Evolutionary conservation across 495 filamentous ascomycete species (phyloP).

Genomic region (Tuber magnatum): DNA sequence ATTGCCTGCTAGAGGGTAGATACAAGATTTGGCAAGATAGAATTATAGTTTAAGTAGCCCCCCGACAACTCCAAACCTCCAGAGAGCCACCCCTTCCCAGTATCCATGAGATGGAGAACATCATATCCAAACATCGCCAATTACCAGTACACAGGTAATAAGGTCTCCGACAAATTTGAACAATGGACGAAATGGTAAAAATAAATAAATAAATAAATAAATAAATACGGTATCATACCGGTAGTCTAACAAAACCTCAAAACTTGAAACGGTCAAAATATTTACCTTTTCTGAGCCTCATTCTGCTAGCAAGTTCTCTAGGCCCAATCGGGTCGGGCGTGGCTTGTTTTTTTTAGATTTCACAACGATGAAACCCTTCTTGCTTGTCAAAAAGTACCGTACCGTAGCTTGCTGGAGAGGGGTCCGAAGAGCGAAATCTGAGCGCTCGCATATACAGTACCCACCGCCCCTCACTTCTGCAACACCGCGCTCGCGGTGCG

Average conservation of each 20-base stretch:
- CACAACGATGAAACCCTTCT: background rate
- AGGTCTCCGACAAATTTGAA: background rate
- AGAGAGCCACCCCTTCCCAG: background rate
- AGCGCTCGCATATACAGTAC: background rate
- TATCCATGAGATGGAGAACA: background rate
- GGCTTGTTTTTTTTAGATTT: slow-evolving; percentile 14
- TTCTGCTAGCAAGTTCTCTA: slow-evolving; percentile 26
- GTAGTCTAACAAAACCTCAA: no score
- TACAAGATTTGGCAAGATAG: background rate
- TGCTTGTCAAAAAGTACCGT: background rate
- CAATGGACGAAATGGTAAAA: background rate
- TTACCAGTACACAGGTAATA: background rate
- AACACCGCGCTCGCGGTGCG: background rate
- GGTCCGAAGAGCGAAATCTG: background rate
- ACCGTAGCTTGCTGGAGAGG: background rate
- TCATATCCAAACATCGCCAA: background rate
- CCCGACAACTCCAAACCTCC: background rate
- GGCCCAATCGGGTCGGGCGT: slow-evolving; percentile 25
- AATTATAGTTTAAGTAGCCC: background rate
- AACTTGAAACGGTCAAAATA: slow-evolving; percentile 23
- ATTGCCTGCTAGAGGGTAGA: background rate
- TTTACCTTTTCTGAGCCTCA: slow-evolving; percentile 28
- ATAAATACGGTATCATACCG: no score
- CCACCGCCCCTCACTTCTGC: background rate
- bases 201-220: no score